phyloP scores from a whole-genome alignment of 768 basidiomycete species.

The Naganishia randhawae region DNA sequence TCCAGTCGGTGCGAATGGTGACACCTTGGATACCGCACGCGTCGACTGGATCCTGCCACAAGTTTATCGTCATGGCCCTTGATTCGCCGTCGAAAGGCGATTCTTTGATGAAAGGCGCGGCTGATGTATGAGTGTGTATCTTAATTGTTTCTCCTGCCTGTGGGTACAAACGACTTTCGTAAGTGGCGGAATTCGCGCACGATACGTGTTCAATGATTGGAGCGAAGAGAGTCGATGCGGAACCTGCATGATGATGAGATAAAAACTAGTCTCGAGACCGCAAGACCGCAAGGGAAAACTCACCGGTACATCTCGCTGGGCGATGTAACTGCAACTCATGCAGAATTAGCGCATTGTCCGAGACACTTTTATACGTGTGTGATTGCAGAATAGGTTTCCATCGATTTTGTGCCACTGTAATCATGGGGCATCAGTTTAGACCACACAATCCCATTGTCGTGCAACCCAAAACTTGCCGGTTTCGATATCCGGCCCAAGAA shows the following conservation, averaged over 20 bases:
- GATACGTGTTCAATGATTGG: constrained; percentile 31
- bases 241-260: no score
- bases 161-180: constrained; percentile 54
- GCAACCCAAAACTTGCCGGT: constrained; percentile 19
- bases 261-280: no score
- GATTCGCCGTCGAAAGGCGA: constrained; percentile 24
- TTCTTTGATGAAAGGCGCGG: constrained; percentile 39
- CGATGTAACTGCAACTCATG: constrained; percentile 3
- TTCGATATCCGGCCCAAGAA: not conserved
- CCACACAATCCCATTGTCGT: not conserved
- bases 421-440: not conserved
- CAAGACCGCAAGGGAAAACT: no score
- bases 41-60: constrained; percentile 46
- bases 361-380: not conserved
- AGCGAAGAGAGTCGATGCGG: constrained; percentile 16
- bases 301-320: not conserved
- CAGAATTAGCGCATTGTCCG: constrained; percentile 10
- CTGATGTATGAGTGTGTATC: constrained; percentile 38
- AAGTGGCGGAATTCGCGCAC: not conserved
- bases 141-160: constrained; percentile 31
- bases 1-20: constrained; percentile 65
- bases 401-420: constrained; percentile 22
- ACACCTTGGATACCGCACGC: constrained; percentile 57
- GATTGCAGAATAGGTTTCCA: constrained; percentile 19
- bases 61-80: constrained; percentile 28